phyloP scores from a whole-genome alignment of 805 yeast genomes.

The Ogataea paradorogensis region DNA sequence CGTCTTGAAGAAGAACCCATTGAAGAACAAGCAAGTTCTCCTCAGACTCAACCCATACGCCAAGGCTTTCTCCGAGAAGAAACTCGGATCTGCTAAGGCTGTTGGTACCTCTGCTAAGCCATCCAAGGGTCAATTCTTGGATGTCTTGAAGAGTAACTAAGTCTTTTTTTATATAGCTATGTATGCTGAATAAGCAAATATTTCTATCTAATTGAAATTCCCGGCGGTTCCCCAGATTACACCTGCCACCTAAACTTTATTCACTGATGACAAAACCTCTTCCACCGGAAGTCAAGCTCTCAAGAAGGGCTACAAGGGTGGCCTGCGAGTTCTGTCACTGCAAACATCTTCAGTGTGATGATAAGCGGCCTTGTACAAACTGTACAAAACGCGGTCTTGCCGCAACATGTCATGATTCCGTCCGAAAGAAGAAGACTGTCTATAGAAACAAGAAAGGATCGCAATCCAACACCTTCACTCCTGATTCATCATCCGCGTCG shows the following conservation, averaged over 20 bases:
- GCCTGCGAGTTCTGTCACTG: conserved; percentile 74
- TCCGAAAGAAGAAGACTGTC: conserved; percentile 40
- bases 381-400: conserved; percentile 59
- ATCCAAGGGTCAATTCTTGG: conserved; percentile 68
- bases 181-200: conserved; percentile 4
- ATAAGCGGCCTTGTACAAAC: conserved; percentile 66
- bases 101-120: conserved; percentile 60
- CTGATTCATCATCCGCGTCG: not conserved
- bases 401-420: conserved; percentile 55
- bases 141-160: conserved; percentile 64
- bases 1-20: conserved; percentile 98
- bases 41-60: conserved; percentile 99
- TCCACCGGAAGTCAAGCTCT: conserved; percentile 48
- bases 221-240: conserved; percentile 14
- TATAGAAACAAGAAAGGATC: conserved; percentile 1
- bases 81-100: conserved; percentile 80
- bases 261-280: conserved; percentile 58
- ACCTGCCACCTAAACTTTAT: conserved; percentile 7
- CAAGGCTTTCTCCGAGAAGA: conserved; percentile 90
- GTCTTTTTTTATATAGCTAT: not conserved
- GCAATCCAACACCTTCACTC: not conserved
- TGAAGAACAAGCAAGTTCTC: conserved; percentile 97
- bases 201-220: not conserved
- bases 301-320: conserved; percentile 58
- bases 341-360: conserved; percentile 72